Evolutionary conservation across 257 asterid genomes (phyloP).

Genomic region (Rubia yunnanensis): DNA sequence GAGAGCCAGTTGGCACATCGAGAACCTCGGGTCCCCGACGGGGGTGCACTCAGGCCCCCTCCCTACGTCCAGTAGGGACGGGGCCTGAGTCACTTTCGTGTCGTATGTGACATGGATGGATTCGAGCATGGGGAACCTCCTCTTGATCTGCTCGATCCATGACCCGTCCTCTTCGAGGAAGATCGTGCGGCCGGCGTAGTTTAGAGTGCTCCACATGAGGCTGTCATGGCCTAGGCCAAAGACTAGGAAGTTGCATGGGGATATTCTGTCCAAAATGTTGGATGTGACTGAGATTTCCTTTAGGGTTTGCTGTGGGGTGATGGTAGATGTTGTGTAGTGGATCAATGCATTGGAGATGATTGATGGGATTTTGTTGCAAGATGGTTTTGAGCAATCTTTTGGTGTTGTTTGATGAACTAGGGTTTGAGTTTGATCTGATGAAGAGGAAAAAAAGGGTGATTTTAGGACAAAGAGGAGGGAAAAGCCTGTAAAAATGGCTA

Average conservation of each 20-base stretch:
- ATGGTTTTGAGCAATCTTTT: not conserved
- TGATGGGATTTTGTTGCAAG: constrained; percentile 57
- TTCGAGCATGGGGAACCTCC: constrained; percentile 68
- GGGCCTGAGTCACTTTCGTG: constrained; percentile 63
- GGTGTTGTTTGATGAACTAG: not conserved
- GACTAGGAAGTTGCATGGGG: constrained; percentile 76
- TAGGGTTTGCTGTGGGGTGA: constrained; percentile 74
- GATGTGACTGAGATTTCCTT: constrained; percentile 61
- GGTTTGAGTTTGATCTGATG: not conserved
- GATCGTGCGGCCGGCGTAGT: constrained; percentile 69
- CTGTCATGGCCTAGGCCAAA: constrained; percentile 92
- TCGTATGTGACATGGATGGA: constrained; percentile 55
- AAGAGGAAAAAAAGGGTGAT: constrained; percentile 22
- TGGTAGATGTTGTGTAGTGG: constrained; percentile 72
- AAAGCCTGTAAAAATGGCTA: constrained; percentile 17
- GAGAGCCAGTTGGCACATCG: constrained; percentile 74
- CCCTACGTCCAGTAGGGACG: constrained; percentile 52
- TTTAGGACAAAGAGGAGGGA: constrained; percentile 35
- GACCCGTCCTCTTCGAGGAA: constrained; percentile 75
- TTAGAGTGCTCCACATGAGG: constrained; percentile 83
- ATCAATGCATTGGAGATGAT: constrained; percentile 48
- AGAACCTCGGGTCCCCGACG: constrained; percentile 44
- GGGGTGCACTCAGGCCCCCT: constrained; percentile 68
- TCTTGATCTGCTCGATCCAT: constrained; percentile 61
- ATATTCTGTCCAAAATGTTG: constrained; percentile 35